These are phyloP conservation scores for Penicillium silybi DNA, from an alignment of 495 filamentous ascomycete species.

Conservation along the genomic window DNA sequence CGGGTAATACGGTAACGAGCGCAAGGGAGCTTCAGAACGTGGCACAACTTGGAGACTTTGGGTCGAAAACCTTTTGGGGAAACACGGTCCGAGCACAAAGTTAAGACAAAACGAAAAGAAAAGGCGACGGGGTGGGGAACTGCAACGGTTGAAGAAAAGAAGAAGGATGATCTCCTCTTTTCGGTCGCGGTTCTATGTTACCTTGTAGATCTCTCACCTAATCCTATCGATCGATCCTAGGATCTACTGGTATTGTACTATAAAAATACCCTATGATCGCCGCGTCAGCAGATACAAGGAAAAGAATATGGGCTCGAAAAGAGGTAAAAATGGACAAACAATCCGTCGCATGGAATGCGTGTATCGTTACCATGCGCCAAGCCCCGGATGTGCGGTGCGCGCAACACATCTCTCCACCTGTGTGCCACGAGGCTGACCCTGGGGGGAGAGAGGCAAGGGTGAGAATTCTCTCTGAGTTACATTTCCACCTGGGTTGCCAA, in stretches of 20 bases:
- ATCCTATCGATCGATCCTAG: too few species aligned
- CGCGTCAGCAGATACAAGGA: neutral
- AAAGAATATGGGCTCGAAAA: too few species aligned
- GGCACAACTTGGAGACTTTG: constrained; percentile 14
- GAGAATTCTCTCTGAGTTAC: constrained; percentile 8
- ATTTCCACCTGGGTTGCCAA: neutral
- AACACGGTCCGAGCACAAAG: neutral
- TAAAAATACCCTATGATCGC: neutral
- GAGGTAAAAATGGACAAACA: neutral
- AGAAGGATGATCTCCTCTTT: neutral
- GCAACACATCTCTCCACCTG: constrained; percentile 12
- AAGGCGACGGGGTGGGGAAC: neutral
- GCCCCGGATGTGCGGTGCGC: constrained; percentile 8
- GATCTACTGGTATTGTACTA: neutral
- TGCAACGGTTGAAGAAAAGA: neutral
- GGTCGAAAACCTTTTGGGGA: neutral
- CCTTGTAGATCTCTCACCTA: neutral
- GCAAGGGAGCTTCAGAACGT: constrained; percentile 25
- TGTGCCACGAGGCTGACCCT: constrained; percentile 22
- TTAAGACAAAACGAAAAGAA: too few species aligned
- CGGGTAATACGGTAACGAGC: constrained; percentile 15
- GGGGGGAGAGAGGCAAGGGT: constrained; percentile 6
- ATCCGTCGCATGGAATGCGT: neutral
- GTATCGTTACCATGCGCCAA: constrained; percentile 8
- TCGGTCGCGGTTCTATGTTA: neutral